These are phyloP conservation scores for Obba rivulosa DNA, from an alignment of 768 basidiomycete genomes.

Conservation along the genomic window DNA sequence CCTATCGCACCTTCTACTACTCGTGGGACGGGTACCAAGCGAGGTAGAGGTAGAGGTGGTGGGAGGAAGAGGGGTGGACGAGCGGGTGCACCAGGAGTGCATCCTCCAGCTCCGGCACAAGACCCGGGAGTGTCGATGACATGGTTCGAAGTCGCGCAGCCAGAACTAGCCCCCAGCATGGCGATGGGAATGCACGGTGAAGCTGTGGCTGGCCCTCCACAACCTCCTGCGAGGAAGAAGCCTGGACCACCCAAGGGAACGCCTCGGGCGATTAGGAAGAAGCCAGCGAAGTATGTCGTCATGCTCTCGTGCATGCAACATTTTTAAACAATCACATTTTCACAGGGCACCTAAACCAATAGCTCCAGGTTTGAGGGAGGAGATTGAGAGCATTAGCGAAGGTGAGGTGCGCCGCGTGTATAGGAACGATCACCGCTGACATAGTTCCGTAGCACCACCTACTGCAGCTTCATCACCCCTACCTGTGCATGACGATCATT, in stretches of 20 bases:
- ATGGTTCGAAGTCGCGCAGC: conserved; percentile 36
- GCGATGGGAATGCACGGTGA: neutral
- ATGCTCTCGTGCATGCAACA: neutral
- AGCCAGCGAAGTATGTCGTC: conserved; percentile 23
- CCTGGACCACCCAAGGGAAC: conserved; percentile 20
- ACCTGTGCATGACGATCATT: conserved; percentile 34
- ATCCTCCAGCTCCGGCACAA: neutral
- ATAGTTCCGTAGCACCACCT: conserved; percentile 41
- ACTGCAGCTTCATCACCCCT: conserved; percentile 73
- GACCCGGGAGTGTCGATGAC: conserved; percentile 5
- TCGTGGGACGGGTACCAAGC: conserved; percentile 16
- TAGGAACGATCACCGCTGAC: neutral
- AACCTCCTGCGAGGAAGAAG: conserved; percentile 16
- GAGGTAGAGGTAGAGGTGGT: conserved; percentile 39
- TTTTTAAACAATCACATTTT: neutral
- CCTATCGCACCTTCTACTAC: conserved; percentile 6
- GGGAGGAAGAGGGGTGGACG: conserved; percentile 28
- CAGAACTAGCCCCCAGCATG: conserved; percentile 21
- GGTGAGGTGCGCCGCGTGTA: conserved; percentile 29
- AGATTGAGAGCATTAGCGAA: conserved; percentile 52
- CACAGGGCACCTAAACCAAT: conserved; percentile 14
- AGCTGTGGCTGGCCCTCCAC: conserved; percentile 2
- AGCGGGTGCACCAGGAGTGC: conserved; percentile 7
- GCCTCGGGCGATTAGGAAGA: conserved; percentile 24
- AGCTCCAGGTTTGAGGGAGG: conserved; percentile 31